Percentiles rank a stretch among this genome's conserved stretches.
phyloP scores from a whole-genome alignment of 176 grass and related monocot species.

The Thinopyrum elongatum region DNA sequence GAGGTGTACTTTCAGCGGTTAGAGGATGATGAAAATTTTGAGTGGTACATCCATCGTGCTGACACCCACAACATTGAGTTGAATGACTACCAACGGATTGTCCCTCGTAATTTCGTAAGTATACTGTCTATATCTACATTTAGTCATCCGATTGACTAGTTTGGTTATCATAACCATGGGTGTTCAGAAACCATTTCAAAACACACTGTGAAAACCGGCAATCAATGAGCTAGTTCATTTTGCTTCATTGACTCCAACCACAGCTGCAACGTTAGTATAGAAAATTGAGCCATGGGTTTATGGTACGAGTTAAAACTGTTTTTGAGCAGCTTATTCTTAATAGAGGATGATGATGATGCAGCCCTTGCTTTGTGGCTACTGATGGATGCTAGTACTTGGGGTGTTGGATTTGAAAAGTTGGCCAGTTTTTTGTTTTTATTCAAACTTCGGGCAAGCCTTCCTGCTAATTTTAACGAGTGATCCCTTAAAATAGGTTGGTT shows the following conservation, averaged over 20 bases:
- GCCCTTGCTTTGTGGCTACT: background rate
- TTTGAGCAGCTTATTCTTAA: background rate
- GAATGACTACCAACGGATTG: too few species aligned
- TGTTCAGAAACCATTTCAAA: background rate
- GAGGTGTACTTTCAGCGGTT: background rate
- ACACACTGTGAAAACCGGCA: background rate
- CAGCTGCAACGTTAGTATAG: background rate
- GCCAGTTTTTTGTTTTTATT: background rate
- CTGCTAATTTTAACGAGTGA: background rate
- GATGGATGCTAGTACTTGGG: background rate
- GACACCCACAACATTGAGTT: background rate
- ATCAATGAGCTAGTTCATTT: background rate
- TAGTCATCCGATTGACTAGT: too few species aligned
- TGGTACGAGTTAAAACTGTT: background rate
- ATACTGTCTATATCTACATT: too few species aligned
- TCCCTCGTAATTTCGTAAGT: too few species aligned
- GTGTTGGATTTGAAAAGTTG: background rate
- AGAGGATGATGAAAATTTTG: background rate
- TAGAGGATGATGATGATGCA: background rate
- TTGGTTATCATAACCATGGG: background rate
- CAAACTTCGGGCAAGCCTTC: background rate
- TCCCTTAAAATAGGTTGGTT: background rate
- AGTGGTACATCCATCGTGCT: background rate
- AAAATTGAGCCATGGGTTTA: background rate
- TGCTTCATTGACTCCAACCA: background rate